Evolutionary conservation across 2,329 filamentous ascomycete species (phyloP), one percentile per base, ranked within the genome.

Genomic region (Shiraia bambusicola): DNA sequence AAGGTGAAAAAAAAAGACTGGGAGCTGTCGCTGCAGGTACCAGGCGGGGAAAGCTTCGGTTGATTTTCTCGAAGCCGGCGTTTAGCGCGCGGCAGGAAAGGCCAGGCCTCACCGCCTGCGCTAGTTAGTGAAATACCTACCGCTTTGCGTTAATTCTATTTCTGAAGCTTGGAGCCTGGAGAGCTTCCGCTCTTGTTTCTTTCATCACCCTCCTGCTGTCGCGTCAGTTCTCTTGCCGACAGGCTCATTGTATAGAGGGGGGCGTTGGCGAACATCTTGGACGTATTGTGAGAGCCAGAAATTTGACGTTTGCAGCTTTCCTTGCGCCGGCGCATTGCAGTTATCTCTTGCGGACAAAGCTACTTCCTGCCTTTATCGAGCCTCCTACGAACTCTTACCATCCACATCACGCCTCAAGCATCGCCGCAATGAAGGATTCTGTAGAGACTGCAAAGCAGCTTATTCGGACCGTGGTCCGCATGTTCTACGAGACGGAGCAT

Each of bases 401-500:
- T 31, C 11, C 17, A 13, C 25, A 11, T 28, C 28, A n/a, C 31
- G 6, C 15, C 29, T 11, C 15, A 40, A 28, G 11, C 8, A 27
- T 26, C 36, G 31, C 51, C 54, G 37, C n/a, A 5, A 62, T 49
- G 56, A 74, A 72, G 69, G 71, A 63, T 45, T 63, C 66, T 35
- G 82, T 85, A 75, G 81, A 87, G 67, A 77, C 84, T 52, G 82
- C 83, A 40, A 82, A 90, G 67, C 84, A 85, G 28, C 83, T 97
- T 52, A 83, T 97, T 61, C 88, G 91, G 69, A 93, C 85, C 39
- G 87, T 90, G 28, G 86, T 84, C 61, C 87, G 90, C 65, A 84
- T 88, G 42, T 95, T 95, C 73, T 94, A 93, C 70, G 80, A 87
- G 52, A 89, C 86, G 26, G 86, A 89, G 60, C 86, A 93, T 61